phyloP scores from a whole-genome alignment of 2,329 filamentous ascomycete genomes.

The Apiospora saccharicola region DNA sequence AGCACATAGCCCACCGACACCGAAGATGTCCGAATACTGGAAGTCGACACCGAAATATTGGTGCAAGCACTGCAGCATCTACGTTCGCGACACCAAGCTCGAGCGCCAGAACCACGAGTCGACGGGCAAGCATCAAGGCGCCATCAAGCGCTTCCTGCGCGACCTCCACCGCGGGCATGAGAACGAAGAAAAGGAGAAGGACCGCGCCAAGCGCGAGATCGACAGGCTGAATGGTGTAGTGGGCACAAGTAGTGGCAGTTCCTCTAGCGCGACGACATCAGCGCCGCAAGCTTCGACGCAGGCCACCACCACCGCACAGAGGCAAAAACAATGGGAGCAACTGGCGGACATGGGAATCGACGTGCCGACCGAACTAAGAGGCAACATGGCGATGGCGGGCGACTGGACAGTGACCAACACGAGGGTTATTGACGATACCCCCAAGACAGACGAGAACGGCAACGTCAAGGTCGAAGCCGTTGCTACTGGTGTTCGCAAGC shows the following conservation, averaged over 20 bases:
- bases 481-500: conserved; percentile 68
- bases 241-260: conserved; percentile 46
- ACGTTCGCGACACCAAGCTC: conserved; percentile 90
- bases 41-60: conserved; percentile 97
- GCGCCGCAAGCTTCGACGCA: conserved; percentile 45
- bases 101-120: conserved; percentile 90
- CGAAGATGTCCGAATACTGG: conserved; percentile 93
- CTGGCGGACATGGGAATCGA: conserved; percentile 86
- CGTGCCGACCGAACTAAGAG: conserved; percentile 79
- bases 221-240: conserved; percentile 84
- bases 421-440: conserved; percentile 58
- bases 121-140: conserved; percentile 83
- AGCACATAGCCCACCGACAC: neutral
- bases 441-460: conserved; percentile 48
- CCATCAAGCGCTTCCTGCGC: conserved; percentile 87
- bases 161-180: conserved; percentile 88
- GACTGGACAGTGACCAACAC: conserved; percentile 83
- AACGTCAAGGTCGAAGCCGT: conserved; percentile 54
- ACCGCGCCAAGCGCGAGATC: conserved; percentile 83
- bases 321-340: conserved; percentile 86
- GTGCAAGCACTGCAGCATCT: conserved; percentile 96
- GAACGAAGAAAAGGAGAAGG: conserved; percentile 79
- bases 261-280: conserved; percentile 30
- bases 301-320: conserved; percentile 67
- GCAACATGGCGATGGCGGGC: conserved; percentile 85